Evolutionary conservation across 176 grass and related monocot species (phyloP).

Genomic region (Carex scoparia): DNA sequence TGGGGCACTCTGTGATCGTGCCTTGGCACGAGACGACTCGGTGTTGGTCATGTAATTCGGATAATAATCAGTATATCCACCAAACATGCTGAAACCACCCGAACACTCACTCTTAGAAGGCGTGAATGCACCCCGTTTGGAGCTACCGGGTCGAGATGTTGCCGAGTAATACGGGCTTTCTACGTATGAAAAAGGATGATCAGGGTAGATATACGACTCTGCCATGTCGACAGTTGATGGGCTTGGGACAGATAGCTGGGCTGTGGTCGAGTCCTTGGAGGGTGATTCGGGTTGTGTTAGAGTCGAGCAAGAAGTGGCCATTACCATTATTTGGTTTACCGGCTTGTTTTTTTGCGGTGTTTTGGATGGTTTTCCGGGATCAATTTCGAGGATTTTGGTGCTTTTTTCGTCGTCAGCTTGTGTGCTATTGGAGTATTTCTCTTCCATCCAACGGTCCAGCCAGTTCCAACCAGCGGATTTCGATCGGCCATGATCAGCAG

Average conservation of each 20-base stretch:
- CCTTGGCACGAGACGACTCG: conserved; percentile 69
- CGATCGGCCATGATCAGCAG: conserved; percentile 49
- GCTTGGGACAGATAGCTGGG: conserved; percentile 60
- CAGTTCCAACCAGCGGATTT: conserved; percentile 71
- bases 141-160: conserved; percentile 57
- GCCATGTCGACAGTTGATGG: conserved; percentile 64
- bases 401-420: conserved; percentile 70
- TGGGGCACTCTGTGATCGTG: conserved; percentile 64
- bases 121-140: conserved; percentile 49
- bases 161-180: conserved; percentile 79
- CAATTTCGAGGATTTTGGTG: conserved; percentile 89
- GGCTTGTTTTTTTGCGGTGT: not conserved
- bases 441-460: conserved; percentile 89
- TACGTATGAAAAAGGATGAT: conserved; percentile 8
- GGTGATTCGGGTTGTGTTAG: conserved; percentile 62
- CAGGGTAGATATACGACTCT: conserved; percentile 29
- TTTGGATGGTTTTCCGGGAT: conserved; percentile 64
- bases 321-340: not conserved
- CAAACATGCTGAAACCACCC: conserved; percentile 30
- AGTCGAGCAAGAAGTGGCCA: conserved; percentile 53
- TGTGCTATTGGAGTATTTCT: conserved; percentile 40
- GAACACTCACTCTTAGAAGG: conserved; percentile 83
- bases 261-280: conserved; percentile 61
- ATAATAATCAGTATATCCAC: conserved; percentile 59
- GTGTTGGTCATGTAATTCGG: conserved; percentile 90